Evolutionary conservation across 2,329 filamentous ascomycete species (phyloP).

Genomic region (Cladophialophora chaetospira): DNA sequence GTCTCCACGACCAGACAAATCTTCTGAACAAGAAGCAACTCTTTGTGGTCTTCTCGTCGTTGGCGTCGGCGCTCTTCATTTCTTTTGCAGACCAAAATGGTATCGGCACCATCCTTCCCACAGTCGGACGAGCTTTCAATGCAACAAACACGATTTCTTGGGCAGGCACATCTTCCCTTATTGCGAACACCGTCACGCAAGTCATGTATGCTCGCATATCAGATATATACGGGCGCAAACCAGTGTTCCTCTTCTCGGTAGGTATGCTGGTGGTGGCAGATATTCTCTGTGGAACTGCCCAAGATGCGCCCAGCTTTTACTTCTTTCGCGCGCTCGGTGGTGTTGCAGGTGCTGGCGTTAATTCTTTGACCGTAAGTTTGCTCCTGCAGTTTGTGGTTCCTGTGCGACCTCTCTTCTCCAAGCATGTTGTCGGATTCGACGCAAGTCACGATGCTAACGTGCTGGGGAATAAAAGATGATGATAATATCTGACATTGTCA

Average conservation of each 20-base stretch:
- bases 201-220: slow-evolving; percentile 65
- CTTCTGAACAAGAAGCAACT: slow-evolving; percentile 7
- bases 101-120: slow-evolving; percentile 56
- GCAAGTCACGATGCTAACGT: no score
- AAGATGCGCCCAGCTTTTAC: slow-evolving; percentile 61
- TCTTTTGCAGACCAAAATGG: slow-evolving; percentile 61
- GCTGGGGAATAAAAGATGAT: no score
- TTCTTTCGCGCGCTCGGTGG: slow-evolving; percentile 63
- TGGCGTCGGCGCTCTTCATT: slow-evolving; percentile 58
- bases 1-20: slow-evolving; percentile 17
- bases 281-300: slow-evolving; percentile 60
- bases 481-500: slow-evolving; percentile 62
- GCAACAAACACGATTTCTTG: slow-evolving; percentile 33
- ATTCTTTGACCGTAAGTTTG: slow-evolving; percentile 55
- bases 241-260: slow-evolving; percentile 57
- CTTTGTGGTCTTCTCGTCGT: slow-evolving; percentile 51
- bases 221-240: slow-evolving; percentile 63
- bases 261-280: slow-evolving; percentile 58
- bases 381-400: no score
- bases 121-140: slow-evolving; percentile 52
- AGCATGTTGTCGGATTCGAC: no score
- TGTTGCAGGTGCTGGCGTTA: slow-evolving; percentile 63
- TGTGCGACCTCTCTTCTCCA: no score
- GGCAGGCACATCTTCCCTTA: slow-evolving; percentile 16
- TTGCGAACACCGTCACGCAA: slow-evolving; percentile 57